Percentiles rank a stretch among this genome's conserved stretches.
These are phyloP conservation scores for Kwoniella botswanensis DNA, from an alignment of 768 basidiomycete species.

Conservation along the genomic window DNA sequence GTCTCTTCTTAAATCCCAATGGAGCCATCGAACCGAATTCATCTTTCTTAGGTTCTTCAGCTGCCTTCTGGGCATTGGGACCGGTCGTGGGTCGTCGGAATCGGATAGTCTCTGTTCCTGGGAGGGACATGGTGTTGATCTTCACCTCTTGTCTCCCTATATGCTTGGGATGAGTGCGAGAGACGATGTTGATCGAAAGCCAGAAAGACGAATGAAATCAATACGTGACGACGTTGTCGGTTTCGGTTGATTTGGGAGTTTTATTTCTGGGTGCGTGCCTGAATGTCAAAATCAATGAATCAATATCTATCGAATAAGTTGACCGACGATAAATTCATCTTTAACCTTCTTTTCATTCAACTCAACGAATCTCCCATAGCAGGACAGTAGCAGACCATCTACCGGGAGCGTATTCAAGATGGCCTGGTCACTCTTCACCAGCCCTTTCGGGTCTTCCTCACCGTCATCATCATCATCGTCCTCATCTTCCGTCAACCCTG, in stretches of 20 bases:
- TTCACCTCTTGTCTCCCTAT: not conserved
- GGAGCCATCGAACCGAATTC: slow-evolving; percentile 46
- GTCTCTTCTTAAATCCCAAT: slow-evolving; percentile 52
- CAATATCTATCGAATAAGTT: not conserved
- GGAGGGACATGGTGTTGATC: slow-evolving; percentile 40
- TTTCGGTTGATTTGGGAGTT: not conserved
- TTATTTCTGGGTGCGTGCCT: not conserved
- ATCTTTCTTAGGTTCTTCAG: slow-evolving; percentile 36
- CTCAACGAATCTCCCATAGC: not conserved
- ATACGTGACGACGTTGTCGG: not conserved
- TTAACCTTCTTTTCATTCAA: not conserved
- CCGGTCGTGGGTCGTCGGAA: slow-evolving; percentile 53
- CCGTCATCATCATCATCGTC: not conserved
- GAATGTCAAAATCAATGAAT: not conserved
- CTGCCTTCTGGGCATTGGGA: slow-evolving; percentile 43
- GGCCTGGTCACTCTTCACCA: slow-evolving; percentile 3
- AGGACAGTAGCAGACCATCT: not conserved
- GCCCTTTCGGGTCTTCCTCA: slow-evolving; percentile 5
- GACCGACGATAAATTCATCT: not conserved
- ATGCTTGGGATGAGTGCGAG: too few relatives aligned
- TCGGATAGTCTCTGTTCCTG: slow-evolving; percentile 54
- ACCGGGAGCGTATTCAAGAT: not conserved
- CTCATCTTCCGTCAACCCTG: too few relatives aligned
- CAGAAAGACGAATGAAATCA: too few relatives aligned
- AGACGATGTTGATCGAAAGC: too few relatives aligned